These are phyloP conservation scores for Boletus patriciae DNA, from an alignment of 768 basidiomycete species.

Conservation along the genomic window DNA sequence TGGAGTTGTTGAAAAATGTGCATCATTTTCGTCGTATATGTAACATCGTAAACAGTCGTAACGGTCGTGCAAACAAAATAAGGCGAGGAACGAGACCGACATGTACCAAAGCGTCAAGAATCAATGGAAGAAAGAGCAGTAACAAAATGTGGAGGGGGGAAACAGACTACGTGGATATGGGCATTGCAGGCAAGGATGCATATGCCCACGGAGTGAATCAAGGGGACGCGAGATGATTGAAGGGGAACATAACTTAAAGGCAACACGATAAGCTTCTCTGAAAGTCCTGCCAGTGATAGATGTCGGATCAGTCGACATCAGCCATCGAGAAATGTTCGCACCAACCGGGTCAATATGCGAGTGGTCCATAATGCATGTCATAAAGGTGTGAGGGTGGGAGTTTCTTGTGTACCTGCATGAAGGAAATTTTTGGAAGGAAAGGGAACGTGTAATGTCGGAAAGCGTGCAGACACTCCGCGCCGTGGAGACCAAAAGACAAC, in stretches of 20 bases:
- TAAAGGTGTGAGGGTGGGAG: constrained; percentile 16
- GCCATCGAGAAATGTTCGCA: constrained; percentile 11
- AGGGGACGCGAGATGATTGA: constrained; percentile 9
- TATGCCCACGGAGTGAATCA: not conserved
- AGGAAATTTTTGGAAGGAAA: constrained; percentile 11
- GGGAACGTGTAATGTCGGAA: constrained; percentile 14
- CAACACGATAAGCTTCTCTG: constrained; percentile 22
- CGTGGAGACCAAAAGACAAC: constrained; percentile 18
- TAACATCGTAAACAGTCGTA: constrained; percentile 32
- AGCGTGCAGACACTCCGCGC: constrained; percentile 17
- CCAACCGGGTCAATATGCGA: constrained; percentile 27
- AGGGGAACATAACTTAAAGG: constrained; percentile 19
- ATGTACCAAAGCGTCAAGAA: constrained; percentile 10
- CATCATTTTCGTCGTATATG: constrained; percentile 26
- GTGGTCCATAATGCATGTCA: constrained; percentile 32
- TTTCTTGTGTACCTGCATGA: constrained; percentile 26
- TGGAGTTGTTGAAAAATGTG: constrained; percentile 13
- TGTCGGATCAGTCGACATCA: constrained; percentile 16
- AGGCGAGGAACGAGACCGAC: constrained; percentile 1
- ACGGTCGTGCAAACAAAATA: constrained; percentile 22
- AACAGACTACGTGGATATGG: not conserved
- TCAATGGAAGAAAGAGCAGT: constrained; percentile 9
- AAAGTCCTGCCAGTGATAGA: constrained; percentile 22
- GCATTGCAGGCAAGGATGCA: constrained; percentile 4
- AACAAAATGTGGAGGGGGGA: constrained; percentile 1